Percentiles rank a stretch among this genome's conserved stretches.
phyloP scores from a whole-genome alignment of 2,329 filamentous ascomycete species.

The Fusarium sp. region DNA sequence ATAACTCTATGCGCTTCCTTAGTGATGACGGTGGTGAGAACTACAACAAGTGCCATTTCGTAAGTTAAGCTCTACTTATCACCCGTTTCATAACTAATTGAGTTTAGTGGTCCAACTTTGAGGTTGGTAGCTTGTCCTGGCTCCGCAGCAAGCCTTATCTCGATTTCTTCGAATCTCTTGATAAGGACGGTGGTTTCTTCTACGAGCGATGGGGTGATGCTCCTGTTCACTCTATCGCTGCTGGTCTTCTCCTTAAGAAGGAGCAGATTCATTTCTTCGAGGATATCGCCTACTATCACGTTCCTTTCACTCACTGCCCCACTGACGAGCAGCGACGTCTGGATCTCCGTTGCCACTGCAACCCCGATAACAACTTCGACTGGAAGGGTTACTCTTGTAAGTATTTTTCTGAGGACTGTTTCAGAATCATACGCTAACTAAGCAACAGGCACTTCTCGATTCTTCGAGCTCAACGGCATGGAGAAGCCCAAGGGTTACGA shows the following conservation, averaged over 20 bases:
- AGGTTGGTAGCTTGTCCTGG: constrained; percentile 94
- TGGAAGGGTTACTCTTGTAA: constrained; percentile 98
- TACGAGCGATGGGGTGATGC: constrained; percentile 99
- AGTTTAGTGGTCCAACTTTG: constrained; percentile 95
- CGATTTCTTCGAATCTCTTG: constrained; percentile 89
- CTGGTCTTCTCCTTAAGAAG: constrained; percentile 85
- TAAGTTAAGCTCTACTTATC: constrained; percentile 53
- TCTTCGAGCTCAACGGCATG: constrained; percentile 82
- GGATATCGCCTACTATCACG: constrained; percentile 97
- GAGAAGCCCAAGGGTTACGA: constrained; percentile 88
- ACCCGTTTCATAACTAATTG: constrained; percentile 22
- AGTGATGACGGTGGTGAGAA: constrained; percentile 90
- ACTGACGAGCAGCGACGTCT: constrained; percentile 85
- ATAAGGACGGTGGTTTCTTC: constrained; percentile 95
- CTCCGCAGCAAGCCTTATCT: constrained; percentile 86
- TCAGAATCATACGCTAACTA: constrained; percentile 9
- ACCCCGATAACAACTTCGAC: constrained; percentile 97
- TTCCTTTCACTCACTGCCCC: constrained; percentile 97
- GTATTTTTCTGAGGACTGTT: constrained; percentile 40
- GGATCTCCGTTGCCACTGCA: constrained; percentile 91
- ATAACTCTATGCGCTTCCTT: constrained; percentile 89
- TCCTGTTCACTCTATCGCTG: constrained; percentile 97
- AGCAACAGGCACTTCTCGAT: constrained; percentile 71
- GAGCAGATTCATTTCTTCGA: constrained; percentile 98
- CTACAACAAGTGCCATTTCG: constrained; percentile 98